These are phyloP conservation scores for Zygosaccharomyces siamensis DNA, from an alignment of 805 yeast species.

Conservation along the genomic window DNA sequence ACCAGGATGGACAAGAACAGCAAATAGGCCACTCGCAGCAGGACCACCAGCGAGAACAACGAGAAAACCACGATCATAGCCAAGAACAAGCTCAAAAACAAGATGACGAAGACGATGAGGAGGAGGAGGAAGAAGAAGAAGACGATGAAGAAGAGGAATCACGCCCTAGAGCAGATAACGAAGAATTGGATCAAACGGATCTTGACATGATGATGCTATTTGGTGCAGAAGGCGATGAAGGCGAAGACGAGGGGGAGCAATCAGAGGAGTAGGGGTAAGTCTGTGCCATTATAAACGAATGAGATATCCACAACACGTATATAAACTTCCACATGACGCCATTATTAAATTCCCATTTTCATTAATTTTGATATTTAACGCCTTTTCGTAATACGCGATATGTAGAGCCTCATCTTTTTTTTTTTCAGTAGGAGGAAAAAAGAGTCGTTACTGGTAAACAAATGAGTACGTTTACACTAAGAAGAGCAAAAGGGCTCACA, in stretches of 20 bases:
- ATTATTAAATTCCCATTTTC: not conserved
- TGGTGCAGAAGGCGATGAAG: conserved; percentile 34
- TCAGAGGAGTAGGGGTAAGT: not conserved
- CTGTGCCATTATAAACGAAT: not conserved
- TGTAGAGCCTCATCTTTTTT: not conserved
- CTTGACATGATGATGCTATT: conserved; percentile 37
- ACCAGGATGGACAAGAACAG: conserved; percentile 33
- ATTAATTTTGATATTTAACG: not conserved
- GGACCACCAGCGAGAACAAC: conserved; percentile 30
- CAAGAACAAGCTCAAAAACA: conserved; percentile 30
- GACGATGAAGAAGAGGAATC: conserved; percentile 30
- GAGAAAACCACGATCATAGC: conserved; percentile 36
- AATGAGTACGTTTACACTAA: conserved; percentile 2
- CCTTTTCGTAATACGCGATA: not conserved
- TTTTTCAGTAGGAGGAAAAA: not conserved
- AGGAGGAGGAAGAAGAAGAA: conserved; percentile 26
- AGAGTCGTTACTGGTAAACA: conserved; percentile 1
- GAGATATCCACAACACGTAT: not conserved
- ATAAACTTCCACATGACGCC: not conserved
- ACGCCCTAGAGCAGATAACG: conserved; percentile 12
- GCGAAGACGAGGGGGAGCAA: conserved; percentile 7
- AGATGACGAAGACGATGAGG: conserved; percentile 17
- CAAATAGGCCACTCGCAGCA: conserved; percentile 32
- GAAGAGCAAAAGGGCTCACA: conserved; percentile 2
- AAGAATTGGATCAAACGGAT: conserved; percentile 35